Evolutionary conservation across 495 filamentous ascomycete genomes (phyloP), one percentile per base, ranked within the genome.

Genomic region (Penicillium parvum): DNA sequence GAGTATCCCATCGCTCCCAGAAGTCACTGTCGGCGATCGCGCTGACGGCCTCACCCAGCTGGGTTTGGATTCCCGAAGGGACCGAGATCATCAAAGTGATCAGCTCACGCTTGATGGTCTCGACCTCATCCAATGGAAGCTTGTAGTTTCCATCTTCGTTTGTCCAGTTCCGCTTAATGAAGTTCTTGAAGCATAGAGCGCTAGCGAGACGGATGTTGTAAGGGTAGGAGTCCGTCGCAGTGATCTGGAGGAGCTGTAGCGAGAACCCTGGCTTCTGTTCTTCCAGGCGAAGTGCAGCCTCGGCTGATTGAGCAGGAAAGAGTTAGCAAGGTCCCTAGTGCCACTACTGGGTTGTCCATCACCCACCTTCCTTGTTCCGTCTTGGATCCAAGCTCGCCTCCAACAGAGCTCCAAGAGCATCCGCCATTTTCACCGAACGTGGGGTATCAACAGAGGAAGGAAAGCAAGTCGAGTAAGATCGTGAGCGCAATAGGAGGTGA

Each of bases 21-120:
- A 99, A 99, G 60, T 99, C 94, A 52, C 89, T 96, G 63, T 97
- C 91, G 25, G 94, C 94, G 47, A 99, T 97, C 49, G 89, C 78
- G 65, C 92, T 96, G 59, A 96, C 88, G 26, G 92, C 90, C 51
- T 97, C 94, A 50, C 94, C 94, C 30, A 99, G 72, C 66, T 97
- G 94, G 30, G 86, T 79, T 62, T 96, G 94, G 49, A 99, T 87
- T 10, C 76, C 81, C 19, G 86, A 53, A 3, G 90, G 90, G 11
- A 92, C 86, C 5, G 83, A 83, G 47, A 95, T 92, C 94, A 99
- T 99, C 49, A 99, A 72, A 33, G 87, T 90, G 56, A 99, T 88
- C 52, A 99, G 77, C 66, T 96, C 90, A 43, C 74, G 77, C 67
- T 99, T 99, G 68, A 99, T 94, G 18, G 86, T 85, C 5, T 65